Base-by-base conservation (phyloP, 1,284 basidiomycete species). In the Thecaphora frezii region DNA sequence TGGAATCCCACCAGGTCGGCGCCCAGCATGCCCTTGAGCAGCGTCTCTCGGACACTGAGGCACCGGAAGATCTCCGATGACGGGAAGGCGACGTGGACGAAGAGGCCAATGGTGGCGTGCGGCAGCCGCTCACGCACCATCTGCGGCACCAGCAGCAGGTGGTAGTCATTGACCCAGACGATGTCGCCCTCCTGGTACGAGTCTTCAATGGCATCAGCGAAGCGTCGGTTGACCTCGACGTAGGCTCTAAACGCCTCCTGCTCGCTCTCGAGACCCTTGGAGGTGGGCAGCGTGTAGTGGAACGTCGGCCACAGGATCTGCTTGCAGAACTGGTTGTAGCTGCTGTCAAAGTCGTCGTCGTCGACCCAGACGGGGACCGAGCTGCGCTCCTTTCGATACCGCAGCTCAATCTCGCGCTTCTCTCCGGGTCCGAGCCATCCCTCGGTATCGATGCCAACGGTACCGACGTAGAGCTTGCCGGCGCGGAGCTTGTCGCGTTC, bases 261-360 rank as follows among this genome's bases (percentile, higher is more conserved):
- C 81, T 91, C 89, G 78, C 88, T 88, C 73, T 85, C 82, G 70
- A 90, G 90, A 0, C 88, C 89, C 78, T 89, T 89, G 0, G 89
- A 89, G 0, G 88, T 89, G 4, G 89, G 89, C 43, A 91, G 85
- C 9, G 88, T 88, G 71, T 91, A 92, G 78, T 93, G 90, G 39
- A 93, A 83, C 54, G 87, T 89, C 0, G 90, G 90, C 90, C 90
- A 93, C 26, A 92, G 83, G 25, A 91, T 88, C 83, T 90, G 89
- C 72, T 93, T 90, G 78, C 90, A 93, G 78, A 91, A 92, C 68
- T 89, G 87, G 76, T 91, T 89, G 70, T 93, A 93, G 74, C 85
- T 87, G 54, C 85, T 85, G 62, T 86, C 83, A 61, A 91, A 90
- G 73, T 73, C 71, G 18, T 73, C 70, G 51, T 79, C 79, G 10